Evolutionary conservation across 768 basidiomycete genomes (phyloP).

Genomic region (Tulasnella sp.): DNA sequence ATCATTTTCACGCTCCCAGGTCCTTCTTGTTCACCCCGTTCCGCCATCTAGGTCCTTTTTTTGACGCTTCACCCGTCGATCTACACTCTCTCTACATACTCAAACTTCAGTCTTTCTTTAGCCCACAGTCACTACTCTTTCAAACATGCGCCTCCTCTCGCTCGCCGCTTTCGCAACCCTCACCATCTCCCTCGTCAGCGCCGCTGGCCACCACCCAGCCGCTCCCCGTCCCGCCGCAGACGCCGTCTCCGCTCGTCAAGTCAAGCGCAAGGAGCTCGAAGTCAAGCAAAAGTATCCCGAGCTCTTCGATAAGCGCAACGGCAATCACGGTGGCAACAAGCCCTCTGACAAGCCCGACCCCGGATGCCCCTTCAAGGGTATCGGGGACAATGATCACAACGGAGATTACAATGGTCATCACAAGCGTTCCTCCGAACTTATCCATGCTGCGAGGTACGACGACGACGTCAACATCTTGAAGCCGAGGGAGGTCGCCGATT

Average conservation of each 20-base stretch:
- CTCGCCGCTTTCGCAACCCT: background rate
- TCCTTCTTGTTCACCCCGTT: background rate
- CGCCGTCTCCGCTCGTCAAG: background rate
- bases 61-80: background rate
- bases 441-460: background rate
- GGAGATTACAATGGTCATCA: background rate
- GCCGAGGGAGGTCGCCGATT: constrained; percentile 1
- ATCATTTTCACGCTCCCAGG: background rate
- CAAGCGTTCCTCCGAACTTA: background rate
- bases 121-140: background rate
- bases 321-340: background rate
- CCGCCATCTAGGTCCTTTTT: background rate
- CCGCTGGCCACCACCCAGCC: background rate
- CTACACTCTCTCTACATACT: background rate
- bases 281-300: constrained; percentile 11
- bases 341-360: background rate
- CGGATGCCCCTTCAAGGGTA: background rate
- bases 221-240: background rate
- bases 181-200: background rate
- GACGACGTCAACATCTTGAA: constrained; percentile 6
- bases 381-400: background rate
- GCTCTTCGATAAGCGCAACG: background rate
- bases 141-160: background rate
- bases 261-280: constrained; percentile 13
- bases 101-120: background rate